Conservation (phyloP, 352 stramenopile genomes). For the Phytophthora hybrid region DNA sequence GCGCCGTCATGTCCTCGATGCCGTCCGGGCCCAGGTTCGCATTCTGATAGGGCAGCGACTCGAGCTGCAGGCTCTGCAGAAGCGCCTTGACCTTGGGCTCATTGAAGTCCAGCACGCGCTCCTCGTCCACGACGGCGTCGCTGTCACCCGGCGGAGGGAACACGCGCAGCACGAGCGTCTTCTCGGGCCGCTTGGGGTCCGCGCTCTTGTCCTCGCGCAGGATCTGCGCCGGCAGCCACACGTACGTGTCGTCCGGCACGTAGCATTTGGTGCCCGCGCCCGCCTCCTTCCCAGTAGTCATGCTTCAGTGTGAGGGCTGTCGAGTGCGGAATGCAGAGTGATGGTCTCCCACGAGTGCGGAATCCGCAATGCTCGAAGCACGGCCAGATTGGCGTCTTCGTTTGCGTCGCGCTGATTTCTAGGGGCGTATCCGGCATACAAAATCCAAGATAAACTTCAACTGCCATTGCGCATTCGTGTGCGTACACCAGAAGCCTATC, state of each 20-base stretch:
- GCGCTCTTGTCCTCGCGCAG: slow-evolving; percentile 63
- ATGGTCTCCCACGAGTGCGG: slow-evolving; percentile 13
- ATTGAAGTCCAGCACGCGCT: slow-evolving; percentile 82
- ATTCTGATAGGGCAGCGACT: slow-evolving; percentile 84
- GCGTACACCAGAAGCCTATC: slow-evolving; percentile 5
- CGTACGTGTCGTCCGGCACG: slow-evolving; percentile 76
- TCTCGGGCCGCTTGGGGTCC: slow-evolving; percentile 64
- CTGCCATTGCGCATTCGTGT: slow-evolving; percentile 3
- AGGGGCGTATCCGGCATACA: slow-evolving; percentile 20
- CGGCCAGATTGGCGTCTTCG: not conserved
- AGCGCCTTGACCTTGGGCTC: slow-evolving; percentile 70
- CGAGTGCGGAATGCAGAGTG: slow-evolving; percentile 31
- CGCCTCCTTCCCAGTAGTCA: slow-evolving; percentile 38
- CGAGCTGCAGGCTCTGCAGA: slow-evolving; percentile 70
- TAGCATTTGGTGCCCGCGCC: slow-evolving; percentile 79
- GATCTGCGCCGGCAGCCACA: slow-evolving; percentile 84
- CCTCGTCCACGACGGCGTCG: slow-evolving; percentile 34
- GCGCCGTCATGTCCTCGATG: slow-evolving; percentile 89
- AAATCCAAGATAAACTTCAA: slow-evolving; percentile 42
- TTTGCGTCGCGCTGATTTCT: slow-evolving; percentile 23
- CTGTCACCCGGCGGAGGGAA: slow-evolving; percentile 42
- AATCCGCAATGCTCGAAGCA: slow-evolving; percentile 11
- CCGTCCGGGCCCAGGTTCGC: slow-evolving; percentile 63
- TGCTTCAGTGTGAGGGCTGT: not conserved
- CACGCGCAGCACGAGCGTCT: slow-evolving; percentile 66